Conservation (phyloP, 1,284 basidiomycete species). For the Trametes hirsuta region DNA sequence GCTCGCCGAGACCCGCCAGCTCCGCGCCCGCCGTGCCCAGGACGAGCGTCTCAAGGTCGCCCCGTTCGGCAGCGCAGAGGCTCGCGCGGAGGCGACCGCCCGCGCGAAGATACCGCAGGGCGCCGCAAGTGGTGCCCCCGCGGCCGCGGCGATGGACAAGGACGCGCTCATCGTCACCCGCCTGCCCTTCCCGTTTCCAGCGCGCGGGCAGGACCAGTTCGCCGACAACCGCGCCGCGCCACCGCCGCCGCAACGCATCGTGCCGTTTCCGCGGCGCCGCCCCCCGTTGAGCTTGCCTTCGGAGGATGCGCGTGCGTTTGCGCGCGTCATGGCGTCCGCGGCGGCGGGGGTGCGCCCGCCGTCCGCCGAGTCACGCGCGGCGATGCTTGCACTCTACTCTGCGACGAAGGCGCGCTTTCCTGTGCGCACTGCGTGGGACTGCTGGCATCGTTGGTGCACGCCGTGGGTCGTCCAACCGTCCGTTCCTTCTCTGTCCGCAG, state of each 20-base stretch:
- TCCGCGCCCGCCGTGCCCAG: conserved; percentile 5
- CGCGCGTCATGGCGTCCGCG: conserved; percentile 19
- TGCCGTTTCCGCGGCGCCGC: conserved; percentile 20
- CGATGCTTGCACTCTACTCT: conserved; percentile 20
- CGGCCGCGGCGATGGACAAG: conserved; percentile 1
- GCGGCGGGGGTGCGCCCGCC: conserved; percentile 13
- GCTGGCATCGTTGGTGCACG: conserved; percentile 30
- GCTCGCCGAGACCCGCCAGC: conserved; percentile 10
- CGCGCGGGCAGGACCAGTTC: not conserved
- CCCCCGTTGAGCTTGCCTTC: conserved; percentile 19
- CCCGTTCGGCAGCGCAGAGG: conserved; percentile 23
- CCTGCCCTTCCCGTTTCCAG: conserved; percentile 11
- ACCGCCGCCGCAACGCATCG: conserved; percentile 8
- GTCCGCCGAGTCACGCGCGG: conserved; percentile 16
- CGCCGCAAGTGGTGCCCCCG: not conserved
- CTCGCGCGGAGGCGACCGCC: conserved; percentile 22
- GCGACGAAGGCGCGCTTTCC: conserved; percentile 18
- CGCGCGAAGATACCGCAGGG: conserved; percentile 13
- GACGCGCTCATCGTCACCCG: conserved; percentile 13
- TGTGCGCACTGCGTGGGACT: conserved; percentile 25
- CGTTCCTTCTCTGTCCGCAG: not conserved
- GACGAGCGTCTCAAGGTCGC: conserved; percentile 20
- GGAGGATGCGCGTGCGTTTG: conserved; percentile 16
- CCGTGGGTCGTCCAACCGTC: conserved; percentile 19
- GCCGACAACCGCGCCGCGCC: conserved; percentile 9